A percentile compares a stretch with the other conserved stretches of the same genome.
Conservation (phyloP, 305 asterid genomes). For the Solanum hybrid region DNA sequence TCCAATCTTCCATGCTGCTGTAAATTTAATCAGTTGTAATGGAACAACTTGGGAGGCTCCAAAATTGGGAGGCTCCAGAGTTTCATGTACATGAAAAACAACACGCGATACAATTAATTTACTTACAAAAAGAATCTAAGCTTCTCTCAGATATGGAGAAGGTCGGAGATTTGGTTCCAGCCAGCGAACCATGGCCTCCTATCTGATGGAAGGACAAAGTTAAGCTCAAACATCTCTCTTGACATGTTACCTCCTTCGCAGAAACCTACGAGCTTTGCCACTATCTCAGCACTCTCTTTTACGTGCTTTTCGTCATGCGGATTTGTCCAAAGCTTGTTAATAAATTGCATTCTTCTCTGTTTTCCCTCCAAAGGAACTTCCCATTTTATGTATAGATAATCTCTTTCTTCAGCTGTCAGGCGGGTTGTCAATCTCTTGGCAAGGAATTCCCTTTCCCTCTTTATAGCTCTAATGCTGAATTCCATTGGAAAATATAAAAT, state of each 20-base stretch:
- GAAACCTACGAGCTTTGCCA: slow-evolving; percentile 86
- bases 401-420: slow-evolving; percentile 74
- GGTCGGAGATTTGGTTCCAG: slow-evolving; percentile 88
- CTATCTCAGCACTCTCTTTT: slow-evolving; percentile 85
- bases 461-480: slow-evolving; percentile 66
- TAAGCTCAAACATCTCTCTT: slow-evolving; percentile 90
- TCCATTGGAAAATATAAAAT: background rate
- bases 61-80: slow-evolving; percentile 20
- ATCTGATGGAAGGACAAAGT: slow-evolving; percentile 78
- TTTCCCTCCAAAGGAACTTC: slow-evolving; percentile 91
- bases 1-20: background rate
- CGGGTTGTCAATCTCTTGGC: slow-evolving; percentile 75
- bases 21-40: background rate
- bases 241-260: slow-evolving; percentile 74
- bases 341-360: slow-evolving; percentile 72
- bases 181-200: slow-evolving; percentile 77
- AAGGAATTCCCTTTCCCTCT: slow-evolving; percentile 82
- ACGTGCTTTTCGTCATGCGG: slow-evolving; percentile 64
- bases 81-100: slow-evolving; percentile 4
- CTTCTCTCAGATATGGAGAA: slow-evolving; percentile 56
- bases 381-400: slow-evolving; percentile 74
- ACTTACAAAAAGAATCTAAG: slow-evolving; percentile 28
- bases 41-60: slow-evolving; percentile 11
- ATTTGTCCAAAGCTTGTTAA: slow-evolving; percentile 77
- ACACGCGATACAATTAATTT: background rate